phyloP scores from a whole-genome alignment of 2,329 filamentous ascomycete species.

The Cladophialophora chaetospira region DNA sequence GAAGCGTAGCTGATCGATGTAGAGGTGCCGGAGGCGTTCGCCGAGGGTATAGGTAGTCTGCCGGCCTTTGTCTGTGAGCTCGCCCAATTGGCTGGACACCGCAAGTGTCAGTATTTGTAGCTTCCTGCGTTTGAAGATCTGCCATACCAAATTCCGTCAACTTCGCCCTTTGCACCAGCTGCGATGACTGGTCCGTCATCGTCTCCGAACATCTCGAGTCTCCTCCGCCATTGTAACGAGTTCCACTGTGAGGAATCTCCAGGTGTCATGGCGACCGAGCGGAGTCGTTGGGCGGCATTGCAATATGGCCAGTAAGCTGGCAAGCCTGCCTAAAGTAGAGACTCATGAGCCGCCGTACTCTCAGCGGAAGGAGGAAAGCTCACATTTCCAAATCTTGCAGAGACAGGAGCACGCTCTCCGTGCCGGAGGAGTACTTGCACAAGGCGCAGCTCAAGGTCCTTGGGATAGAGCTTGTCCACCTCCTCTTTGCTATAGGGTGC shows the following conservation, averaged over 20 bases:
- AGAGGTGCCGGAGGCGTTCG: constrained; percentile 67
- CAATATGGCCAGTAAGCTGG: constrained; percentile 84
- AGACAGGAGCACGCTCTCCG: constrained; percentile 78
- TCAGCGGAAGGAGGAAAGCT: constrained; percentile 23
- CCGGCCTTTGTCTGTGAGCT: constrained; percentile 74
- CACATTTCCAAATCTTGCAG: constrained; percentile 80
- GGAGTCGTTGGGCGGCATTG: constrained; percentile 71
- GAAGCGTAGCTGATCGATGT: constrained; percentile 73
- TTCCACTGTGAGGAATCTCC: constrained; percentile 59
- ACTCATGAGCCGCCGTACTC: not conserved
- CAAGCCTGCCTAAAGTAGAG: constrained; percentile 48
- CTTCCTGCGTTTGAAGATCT: not conserved
- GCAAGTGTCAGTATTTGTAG: constrained; percentile 6
- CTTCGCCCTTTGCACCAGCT: constrained; percentile 65
- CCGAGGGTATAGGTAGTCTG: constrained; percentile 72
- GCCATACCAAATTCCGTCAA: constrained; percentile 75
- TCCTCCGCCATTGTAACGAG: constrained; percentile 64
- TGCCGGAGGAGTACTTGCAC: constrained; percentile 71
- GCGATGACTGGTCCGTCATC: constrained; percentile 71
- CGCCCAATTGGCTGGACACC: constrained; percentile 53
- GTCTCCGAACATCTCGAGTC: constrained; percentile 77
- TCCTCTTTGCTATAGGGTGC: constrained; percentile 78
- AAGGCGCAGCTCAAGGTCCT: constrained; percentile 76
- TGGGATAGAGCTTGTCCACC: constrained; percentile 77
- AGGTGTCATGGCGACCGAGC: constrained; percentile 59